phyloP scores from a whole-genome alignment of 495 filamentous ascomycete species.

The Parathielavia hyrcaniae region DNA sequence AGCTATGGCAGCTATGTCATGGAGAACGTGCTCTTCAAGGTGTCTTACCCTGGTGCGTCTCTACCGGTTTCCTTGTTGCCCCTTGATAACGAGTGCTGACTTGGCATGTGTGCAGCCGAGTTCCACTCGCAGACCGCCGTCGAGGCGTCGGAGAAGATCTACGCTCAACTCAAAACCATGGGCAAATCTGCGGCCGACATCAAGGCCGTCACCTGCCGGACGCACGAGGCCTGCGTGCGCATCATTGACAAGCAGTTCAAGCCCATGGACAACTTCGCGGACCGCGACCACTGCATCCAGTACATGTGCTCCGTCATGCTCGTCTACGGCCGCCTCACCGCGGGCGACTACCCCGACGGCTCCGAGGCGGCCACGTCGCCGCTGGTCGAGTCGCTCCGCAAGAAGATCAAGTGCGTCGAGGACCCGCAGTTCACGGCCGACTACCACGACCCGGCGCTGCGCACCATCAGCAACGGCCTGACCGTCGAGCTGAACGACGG shows the following conservation, averaged over 20 bases:
- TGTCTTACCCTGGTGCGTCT: slow-evolving; percentile 81
- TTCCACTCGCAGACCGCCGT: slow-evolving; percentile 99
- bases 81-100: background rate
- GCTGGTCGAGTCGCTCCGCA: slow-evolving; percentile 80
- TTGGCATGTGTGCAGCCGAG: slow-evolving; percentile 54
- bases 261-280: slow-evolving; percentile 98
- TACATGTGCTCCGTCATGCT: slow-evolving; percentile 98
- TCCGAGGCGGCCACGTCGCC: slow-evolving; percentile 83
- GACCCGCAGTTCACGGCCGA: slow-evolving; percentile 89
- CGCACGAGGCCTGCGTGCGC: slow-evolving; percentile 94
- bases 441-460: slow-evolving; percentile 88
- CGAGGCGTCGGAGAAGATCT: slow-evolving; percentile 83
- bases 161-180: slow-evolving; percentile 69
- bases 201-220: slow-evolving; percentile 85
- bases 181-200: slow-evolving; percentile 95
- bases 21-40: slow-evolving; percentile 99
- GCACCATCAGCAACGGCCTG: slow-evolving; percentile 92
- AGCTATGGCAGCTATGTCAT: slow-evolving; percentile 97
- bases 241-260: slow-evolving; percentile 99
- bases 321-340: slow-evolving; percentile 83
- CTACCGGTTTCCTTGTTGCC: background rate
- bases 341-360: slow-evolving; percentile 86
- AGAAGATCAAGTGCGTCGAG: slow-evolving; percentile 91
- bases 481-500: slow-evolving; percentile 92
- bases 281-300: slow-evolving; percentile 98